Base-by-base conservation (phyloP, 2,329 filamentous ascomycete genomes). In the Stachybotrys chartarum region DNA sequence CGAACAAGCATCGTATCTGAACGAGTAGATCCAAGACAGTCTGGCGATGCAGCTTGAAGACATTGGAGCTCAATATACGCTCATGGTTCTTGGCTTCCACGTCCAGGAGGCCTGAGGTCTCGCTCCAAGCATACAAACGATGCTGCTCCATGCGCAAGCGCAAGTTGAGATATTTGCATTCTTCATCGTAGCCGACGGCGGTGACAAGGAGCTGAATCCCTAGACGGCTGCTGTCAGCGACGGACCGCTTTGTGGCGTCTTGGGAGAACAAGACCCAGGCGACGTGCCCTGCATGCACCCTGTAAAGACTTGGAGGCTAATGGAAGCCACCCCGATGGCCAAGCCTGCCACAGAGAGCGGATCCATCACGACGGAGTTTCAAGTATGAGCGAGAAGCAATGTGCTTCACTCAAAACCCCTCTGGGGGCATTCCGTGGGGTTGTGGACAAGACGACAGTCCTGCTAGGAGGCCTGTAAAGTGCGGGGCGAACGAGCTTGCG, bases 141-240 rank as follows among this genome's bases (percentile, higher is more conserved):
- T 78, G 75, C 64, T 79, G 75, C 61, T 79, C 76, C 72, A 79
- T 76, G 53, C 75, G 73, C 52, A 79, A 62, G 52, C 76, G 70
- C 59, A 79, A 61, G 57, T 78, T 78, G 56, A 78, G 72, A 60
- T 78, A 78, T 56, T 68, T 72, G 61, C 71, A 77, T 50, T 78
- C 75, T 57, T 78, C 70, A n/a, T 75, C 73, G 55, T 77, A 76
- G 50, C 73, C 72, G 49, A 72, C 64, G n/a, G 76, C 76, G 6
- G 75, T 78, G 49, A 78, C 65, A 35, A 79, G 69, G 52, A 79
- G 66, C 61, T 78, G 76, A 55, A 78, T 78, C 24, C 70, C 75
- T 74, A 59, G 42, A 46, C 49, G 17, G 31, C 35, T 54, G 30
- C 12, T 24, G 50, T 52, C 16, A 52, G 50, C 24, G 24, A 42